Conservation (phyloP, 2,329 filamentous ascomycete species). For the Cladosporium sp. region DNA sequence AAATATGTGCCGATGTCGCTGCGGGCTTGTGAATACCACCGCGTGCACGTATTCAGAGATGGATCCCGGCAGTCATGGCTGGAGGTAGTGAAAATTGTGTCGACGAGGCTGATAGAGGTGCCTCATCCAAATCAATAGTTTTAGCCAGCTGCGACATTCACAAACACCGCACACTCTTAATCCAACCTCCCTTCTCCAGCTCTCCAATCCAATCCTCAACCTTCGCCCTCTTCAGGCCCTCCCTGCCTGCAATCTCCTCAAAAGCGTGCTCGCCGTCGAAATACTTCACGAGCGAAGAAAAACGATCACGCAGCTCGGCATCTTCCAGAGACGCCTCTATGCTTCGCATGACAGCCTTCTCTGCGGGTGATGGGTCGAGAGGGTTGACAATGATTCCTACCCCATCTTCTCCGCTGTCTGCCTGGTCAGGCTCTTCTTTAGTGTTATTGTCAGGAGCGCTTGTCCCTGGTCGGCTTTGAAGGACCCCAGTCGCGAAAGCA, state of each 20-base stretch:
- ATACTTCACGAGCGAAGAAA: conserved; percentile 74
- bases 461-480: background rate
- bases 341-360: conserved; percentile 12
- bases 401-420: background rate
- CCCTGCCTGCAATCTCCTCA: conserved; percentile 65
- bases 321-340: conserved; percentile 31
- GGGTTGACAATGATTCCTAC: conserved; percentile 21
- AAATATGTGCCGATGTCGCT: too few relatives aligned
- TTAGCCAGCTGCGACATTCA: conserved; percentile 2
- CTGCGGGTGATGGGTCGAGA: conserved; percentile 17
- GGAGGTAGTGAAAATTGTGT: too few relatives aligned
- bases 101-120: too few relatives aligned
- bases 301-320: conserved; percentile 59
- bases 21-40: too few relatives aligned
- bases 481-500: conserved; percentile 2
- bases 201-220: conserved; percentile 53
- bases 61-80: too few relatives aligned
- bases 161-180: conserved; percentile 33
- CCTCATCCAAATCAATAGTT: background rate
- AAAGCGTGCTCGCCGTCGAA: conserved; percentile 82
- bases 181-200: conserved; percentile 65
- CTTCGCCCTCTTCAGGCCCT: conserved; percentile 65
- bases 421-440: background rate
- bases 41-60: too few relatives aligned
- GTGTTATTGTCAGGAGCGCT: background rate